Base-by-base conservation (phyloP, 495 filamentous ascomycete genomes). In the Hypomontagnella submonticulosa region DNA sequence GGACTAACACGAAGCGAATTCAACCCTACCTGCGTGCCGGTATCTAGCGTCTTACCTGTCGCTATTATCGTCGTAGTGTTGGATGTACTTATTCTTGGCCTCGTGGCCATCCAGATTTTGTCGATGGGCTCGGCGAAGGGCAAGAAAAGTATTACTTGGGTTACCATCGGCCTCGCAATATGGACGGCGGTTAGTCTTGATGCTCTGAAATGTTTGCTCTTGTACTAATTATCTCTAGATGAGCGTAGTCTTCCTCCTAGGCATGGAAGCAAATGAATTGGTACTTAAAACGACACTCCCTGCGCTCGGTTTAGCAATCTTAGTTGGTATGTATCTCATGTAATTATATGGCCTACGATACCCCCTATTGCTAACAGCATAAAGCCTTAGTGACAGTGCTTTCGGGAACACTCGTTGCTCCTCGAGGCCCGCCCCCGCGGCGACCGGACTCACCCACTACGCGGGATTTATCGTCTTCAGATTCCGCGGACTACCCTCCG, bases 1-100 rank as follows among this genome's bases (percentile, higher is more conserved):
- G 83, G 80, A 10, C 79, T 85, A 32, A 79, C 81, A 10, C 66
- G 79, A 15, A 73, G 80, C 2, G 77, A 83, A 52, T 82, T 81
- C 58, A 76, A 79, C 16, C 77, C 79, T 49, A 79, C 81, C 9
- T 86, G 83, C 67, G 74, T 81, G 3, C 75, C 83, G 32, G 74
- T 75, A 18, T 81, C 79, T 6, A 80, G 77, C 13, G 61, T 78
- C 6, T 64, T 78, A 16, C 82, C 82, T 0, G 41, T 83, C 4
- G 71, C 79, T 1, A 73, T 84, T 15, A 58, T 74, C 5, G 73
- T 80, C 18, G 70, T 85, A 19, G 75, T 62, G 6, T 47, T 82
- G 23, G 83, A 86, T 66, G 76, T 63, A 0, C 71, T 78, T 34
- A 81, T 84, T 46, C 73, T 84, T 36, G 54, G 66, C 18, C 58